A percentile compares a stretch with the other conserved stretches of the same genome.
Evolutionary conservation across 2,329 filamentous ascomycete genomes (phyloP).

Genomic region (Apiospora malaysiana): DNA sequence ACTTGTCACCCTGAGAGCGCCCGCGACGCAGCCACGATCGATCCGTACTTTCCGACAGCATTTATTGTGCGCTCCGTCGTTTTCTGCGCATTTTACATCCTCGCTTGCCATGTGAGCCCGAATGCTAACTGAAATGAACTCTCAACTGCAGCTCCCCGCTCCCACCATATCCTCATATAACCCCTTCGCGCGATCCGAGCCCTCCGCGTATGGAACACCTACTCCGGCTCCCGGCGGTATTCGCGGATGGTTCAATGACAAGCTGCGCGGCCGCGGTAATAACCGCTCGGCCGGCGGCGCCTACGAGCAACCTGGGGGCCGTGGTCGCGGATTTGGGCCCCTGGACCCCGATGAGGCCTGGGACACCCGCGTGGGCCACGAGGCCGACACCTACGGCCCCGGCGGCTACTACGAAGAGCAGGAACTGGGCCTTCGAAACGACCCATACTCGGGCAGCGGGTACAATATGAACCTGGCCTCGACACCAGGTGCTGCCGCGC

Average conservation of each 20-base stretch:
- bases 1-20: not conserved
- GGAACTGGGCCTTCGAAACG: constrained; percentile 63
- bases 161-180: constrained; percentile 72
- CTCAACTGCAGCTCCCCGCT: constrained; percentile 63
- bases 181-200: constrained; percentile 66
- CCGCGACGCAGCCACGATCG: not conserved
- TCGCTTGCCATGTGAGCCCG: not conserved
- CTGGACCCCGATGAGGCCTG: constrained; percentile 86
- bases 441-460: constrained; percentile 39
- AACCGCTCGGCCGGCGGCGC: constrained; percentile 71
- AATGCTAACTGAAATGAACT: not conserved
- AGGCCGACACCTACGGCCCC: constrained; percentile 67
- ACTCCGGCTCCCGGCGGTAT: constrained; percentile 66
- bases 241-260: constrained; percentile 75
- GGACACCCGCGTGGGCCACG: constrained; percentile 79
- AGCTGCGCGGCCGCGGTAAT: constrained; percentile 67
- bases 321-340: constrained; percentile 65
- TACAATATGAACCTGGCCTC: constrained; percentile 57
- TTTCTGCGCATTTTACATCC: not conserved
- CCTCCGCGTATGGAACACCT: constrained; percentile 54
- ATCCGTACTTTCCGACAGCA: not conserved
- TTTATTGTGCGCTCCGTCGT: not conserved
- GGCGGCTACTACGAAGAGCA: constrained; percentile 77
- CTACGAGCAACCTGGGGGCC: constrained; percentile 65
- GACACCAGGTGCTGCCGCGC: constrained; percentile 39